Evolutionary conservation across 148 eudicot species (phyloP), one percentile per base, ranked within the genome.

Genomic region (Camellia lanceoleosa): DNA sequence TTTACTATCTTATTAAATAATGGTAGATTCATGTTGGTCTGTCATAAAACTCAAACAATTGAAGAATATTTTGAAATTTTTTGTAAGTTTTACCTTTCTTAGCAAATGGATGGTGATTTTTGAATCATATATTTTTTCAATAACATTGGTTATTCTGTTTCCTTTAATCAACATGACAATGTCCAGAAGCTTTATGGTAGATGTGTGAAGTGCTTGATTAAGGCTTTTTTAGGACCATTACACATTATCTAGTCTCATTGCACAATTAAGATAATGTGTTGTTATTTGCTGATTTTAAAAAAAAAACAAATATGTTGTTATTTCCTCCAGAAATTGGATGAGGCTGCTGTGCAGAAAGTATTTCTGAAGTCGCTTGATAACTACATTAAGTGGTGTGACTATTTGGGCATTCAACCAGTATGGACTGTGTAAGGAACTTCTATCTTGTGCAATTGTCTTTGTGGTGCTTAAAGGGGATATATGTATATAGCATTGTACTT

Each of bases 351-450:
- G 58, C 94, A 92, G 81, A 84, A 74, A 73, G 96, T 97, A 70
- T 94, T 97, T 84, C 19, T 78, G 82, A 97, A 94, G 88, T 91
- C 97, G 68, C 89, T 97, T 47, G 99, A 97, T 46, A 97, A 97
- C 83, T 97, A 97, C 81, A 89, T 92, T 78, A 94, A 91, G 86
- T 97, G 99, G 98, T 92, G 99, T 74, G 85, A 74, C 79, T 94
- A 97, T 87, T 83, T 97, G 93, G 88, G 86, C 44, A 86, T 97
- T 69, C 89, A 56, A 81, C 90, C 97, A 69, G 94, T 92, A 23
- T 94, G 98, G 98, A 91, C 92, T 98, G 91, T 78, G 99, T 97
- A 91, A 79, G 92, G 47, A 23, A 19, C 11, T 81, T 71, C 8
- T 80, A 61, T 73, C 6, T 20, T 62, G 0, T 77, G 58, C 42